Conservation (phyloP, 106 monocot species). For the Ottelia alismoides region DNA sequence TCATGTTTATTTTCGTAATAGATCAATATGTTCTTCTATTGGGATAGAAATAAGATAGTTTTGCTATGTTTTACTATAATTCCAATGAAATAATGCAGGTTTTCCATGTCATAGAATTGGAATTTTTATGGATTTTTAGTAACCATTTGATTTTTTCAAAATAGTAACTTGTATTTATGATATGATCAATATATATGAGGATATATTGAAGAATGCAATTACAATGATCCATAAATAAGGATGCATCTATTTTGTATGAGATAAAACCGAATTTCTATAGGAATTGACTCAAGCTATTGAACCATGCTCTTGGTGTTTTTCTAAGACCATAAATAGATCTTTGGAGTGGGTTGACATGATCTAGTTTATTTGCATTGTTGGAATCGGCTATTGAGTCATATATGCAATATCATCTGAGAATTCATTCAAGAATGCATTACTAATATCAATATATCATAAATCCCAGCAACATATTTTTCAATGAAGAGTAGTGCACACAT, state of each 20-base stretch:
- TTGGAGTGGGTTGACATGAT: background rate
- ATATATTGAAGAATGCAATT: background rate
- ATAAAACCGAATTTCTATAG: background rate
- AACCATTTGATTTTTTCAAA: background rate
- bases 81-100: background rate
- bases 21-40: background rate
- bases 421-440: constrained; percentile 4
- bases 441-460: background rate
- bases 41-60: background rate
- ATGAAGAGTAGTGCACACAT: background rate
- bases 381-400: background rate
- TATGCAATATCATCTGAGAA: background rate
- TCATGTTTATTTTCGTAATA: background rate
- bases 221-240: background rate
- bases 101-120: background rate
- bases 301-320: constrained; percentile 7
- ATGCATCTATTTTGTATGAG: constrained; percentile 1
- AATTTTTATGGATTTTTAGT: background rate
- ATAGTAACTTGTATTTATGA: background rate
- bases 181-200: constrained; percentile 7
- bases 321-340: constrained; percentile 1
- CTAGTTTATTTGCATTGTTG: background rate
- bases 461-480: background rate
- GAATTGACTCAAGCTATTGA: background rate
- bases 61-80: background rate